Evolutionary conservation across 2,329 filamentous ascomycete genomes (phyloP).

Genomic region (Ophiostoma novo-ulmi): DNA sequence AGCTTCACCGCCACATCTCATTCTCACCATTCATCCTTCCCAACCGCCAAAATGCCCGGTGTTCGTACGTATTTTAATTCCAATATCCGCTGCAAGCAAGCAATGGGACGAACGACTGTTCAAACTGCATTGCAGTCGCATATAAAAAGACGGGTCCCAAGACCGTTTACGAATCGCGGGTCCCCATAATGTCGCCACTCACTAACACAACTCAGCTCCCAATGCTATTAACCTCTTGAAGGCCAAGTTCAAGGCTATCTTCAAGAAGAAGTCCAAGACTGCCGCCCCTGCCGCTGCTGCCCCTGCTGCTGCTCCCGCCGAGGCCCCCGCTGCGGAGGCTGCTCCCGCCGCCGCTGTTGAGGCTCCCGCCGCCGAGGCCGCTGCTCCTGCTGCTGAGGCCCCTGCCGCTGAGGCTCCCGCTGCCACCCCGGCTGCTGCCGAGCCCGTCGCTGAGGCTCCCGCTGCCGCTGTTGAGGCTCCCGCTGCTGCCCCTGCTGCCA

Average conservation of each 20-base stretch:
- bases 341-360: conserved; percentile 29
- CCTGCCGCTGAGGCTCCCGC: conserved; percentile 26
- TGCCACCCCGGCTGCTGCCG: conserved; percentile 1
- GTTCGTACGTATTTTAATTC: conserved; percentile 42
- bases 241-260: conserved; percentile 50
- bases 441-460: conserved; percentile 26
- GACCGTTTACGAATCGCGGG: background rate
- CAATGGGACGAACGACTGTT: background rate
- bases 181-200: conserved; percentile 10
- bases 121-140: background rate
- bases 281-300: conserved; percentile 21
- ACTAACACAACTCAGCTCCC: conserved; percentile 37
- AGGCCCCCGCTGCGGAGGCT: conserved; percentile 29
- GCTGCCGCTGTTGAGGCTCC: conserved; percentile 29
- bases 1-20: conserved; percentile 3
- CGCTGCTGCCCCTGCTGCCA: conserved; percentile 23
- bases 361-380: conserved; percentile 11
- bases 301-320: conserved; percentile 25
- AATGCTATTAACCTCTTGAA: conserved; percentile 51
- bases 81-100: background rate
- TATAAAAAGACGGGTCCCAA: background rate
- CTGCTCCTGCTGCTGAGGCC: conserved; percentile 23
- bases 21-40: background rate
- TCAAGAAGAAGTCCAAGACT: conserved; percentile 43
- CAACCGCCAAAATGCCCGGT: conserved; percentile 45